A percentile compares a stretch with the other conserved stretches of the same genome.
phyloP scores from a whole-genome alignment of 345 rosid genomes.

The Populus ilicifolia region DNA sequence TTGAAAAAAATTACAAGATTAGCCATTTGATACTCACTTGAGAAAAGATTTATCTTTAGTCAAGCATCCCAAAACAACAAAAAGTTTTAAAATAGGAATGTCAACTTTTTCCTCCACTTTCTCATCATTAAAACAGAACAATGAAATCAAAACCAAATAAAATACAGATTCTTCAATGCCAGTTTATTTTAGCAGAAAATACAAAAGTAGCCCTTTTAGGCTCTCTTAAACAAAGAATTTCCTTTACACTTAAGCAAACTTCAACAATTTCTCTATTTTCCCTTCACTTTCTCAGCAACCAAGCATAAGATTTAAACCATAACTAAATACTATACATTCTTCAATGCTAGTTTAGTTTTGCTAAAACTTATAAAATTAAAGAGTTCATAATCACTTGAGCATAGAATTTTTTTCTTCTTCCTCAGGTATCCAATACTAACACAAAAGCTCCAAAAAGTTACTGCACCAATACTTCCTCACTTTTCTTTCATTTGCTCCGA shows the following conservation, averaged over 20 bases:
- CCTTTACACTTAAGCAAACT: neutral
- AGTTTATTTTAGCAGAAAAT: neutral
- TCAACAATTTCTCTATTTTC: neutral
- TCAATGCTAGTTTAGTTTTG: neutral
- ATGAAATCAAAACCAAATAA: neutral
- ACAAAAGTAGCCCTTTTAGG: neutral
- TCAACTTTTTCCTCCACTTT: neutral
- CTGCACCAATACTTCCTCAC: neutral
- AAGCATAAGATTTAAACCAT: conserved; percentile 13
- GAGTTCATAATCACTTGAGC: neutral
- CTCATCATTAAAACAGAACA: neutral
- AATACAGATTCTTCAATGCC: too few species aligned
- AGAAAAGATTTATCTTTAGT: neutral
- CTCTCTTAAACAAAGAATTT: neutral
- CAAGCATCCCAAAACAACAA: neutral
- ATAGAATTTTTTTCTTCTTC: neutral
- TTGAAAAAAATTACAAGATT: neutral
- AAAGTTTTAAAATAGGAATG: neutral
- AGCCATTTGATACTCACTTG: neutral
- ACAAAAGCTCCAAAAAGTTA: neutral
- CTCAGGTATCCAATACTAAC: neutral
- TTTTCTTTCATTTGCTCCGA: neutral
- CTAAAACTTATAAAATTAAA: neutral
- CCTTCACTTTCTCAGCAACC: conserved; percentile 13
- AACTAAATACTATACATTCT: neutral